Evolutionary conservation across 768 basidiomycete species (phyloP).

Genomic region (Pleurotus tuoliensis): DNA sequence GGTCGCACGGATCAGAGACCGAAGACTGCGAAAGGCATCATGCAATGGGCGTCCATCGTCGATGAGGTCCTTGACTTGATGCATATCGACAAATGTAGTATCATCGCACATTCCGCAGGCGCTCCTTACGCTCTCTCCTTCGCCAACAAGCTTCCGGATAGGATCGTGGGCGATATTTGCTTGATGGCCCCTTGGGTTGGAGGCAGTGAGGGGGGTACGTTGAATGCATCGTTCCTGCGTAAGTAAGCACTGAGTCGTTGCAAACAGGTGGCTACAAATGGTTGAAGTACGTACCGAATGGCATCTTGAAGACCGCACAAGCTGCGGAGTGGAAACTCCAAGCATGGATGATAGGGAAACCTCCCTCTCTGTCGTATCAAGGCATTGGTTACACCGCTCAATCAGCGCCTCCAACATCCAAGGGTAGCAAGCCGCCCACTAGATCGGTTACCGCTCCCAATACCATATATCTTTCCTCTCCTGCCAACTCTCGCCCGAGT

Average conservation of each 20-base stretch:
- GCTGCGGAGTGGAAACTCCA: conserved; percentile 97
- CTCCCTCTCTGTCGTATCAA: conserved; percentile 77
- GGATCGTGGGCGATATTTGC: conserved; percentile 81
- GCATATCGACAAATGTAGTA: conserved; percentile 72
- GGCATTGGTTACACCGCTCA: conserved; percentile 79
- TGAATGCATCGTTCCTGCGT: not conserved
- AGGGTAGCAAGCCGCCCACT: conserved; percentile 16
- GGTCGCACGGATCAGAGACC: conserved; percentile 77
- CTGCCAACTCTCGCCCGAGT: conserved; percentile 58
- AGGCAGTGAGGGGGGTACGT: conserved; percentile 82
- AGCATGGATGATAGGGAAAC: conserved; percentile 96
- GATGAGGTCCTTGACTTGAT: conserved; percentile 86
- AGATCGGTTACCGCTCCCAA: conserved; percentile 26
- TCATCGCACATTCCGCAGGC: conserved; percentile 95
- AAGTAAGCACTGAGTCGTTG: not conserved
- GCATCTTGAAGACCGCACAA: conserved; percentile 90
- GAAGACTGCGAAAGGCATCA: conserved; percentile 71
- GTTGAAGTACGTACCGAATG: conserved; percentile 94
- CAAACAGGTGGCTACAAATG: conserved; percentile 81
- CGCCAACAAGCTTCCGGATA: conserved; percentile 67
- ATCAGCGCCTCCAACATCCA: conserved; percentile 7
- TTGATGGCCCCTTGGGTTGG: conserved; percentile 96
- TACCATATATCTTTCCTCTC: conserved; percentile 31
- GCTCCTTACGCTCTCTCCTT: conserved; percentile 92
- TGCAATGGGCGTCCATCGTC: conserved; percentile 88